Percentiles rank a stretch among this genome's conserved stretches.
Evolutionary conservation across 768 basidiomycete genomes (phyloP).

Genomic region (Mycena rebaudengoi): DNA sequence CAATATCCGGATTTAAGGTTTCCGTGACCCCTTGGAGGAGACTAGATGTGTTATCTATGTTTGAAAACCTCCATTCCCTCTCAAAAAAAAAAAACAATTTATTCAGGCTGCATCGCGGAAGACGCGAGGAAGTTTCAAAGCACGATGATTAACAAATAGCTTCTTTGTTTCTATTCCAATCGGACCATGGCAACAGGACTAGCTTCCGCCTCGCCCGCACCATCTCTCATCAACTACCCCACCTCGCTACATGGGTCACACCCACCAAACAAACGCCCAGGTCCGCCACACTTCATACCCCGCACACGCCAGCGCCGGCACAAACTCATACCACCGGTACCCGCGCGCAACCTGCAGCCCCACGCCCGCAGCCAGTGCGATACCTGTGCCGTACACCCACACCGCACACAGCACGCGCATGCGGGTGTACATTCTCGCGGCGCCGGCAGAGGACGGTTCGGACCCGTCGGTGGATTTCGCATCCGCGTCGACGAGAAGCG

Average conservation of each 20-base stretch:
- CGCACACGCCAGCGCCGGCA: slow-evolving; percentile 2
- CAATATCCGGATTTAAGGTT: no score
- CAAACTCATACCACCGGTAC: slow-evolving; percentile 4
- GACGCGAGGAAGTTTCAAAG: no score
- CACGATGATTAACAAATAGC: no score
- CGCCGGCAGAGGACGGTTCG: background rate
- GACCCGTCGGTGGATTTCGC: no score
- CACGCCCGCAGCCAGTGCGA: background rate
- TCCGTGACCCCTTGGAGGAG: no score
- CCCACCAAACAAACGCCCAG: slow-evolving; percentile 14
- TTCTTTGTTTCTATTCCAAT: no score
- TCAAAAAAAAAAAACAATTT: no score
- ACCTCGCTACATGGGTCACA: background rate
- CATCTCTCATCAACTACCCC: background rate
- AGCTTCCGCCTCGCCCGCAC: no score
- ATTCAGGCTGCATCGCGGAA: no score
- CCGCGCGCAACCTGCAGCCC: slow-evolving; percentile 3
- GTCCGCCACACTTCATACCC: slow-evolving; percentile 6
- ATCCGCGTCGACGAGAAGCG: background rate
- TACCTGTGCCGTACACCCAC: slow-evolving; percentile 7
- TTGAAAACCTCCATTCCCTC: no score
- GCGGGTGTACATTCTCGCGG: background rate
- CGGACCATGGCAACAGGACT: no score
- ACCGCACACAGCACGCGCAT: slow-evolving; percentile 1
- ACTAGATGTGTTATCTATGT: no score